A percentile compares a stretch with the other conserved stretches of the same genome.
Evolutionary conservation across 1,284 basidiomycete genomes (phyloP).

Genomic region (Coniferiporia weirii): DNA sequence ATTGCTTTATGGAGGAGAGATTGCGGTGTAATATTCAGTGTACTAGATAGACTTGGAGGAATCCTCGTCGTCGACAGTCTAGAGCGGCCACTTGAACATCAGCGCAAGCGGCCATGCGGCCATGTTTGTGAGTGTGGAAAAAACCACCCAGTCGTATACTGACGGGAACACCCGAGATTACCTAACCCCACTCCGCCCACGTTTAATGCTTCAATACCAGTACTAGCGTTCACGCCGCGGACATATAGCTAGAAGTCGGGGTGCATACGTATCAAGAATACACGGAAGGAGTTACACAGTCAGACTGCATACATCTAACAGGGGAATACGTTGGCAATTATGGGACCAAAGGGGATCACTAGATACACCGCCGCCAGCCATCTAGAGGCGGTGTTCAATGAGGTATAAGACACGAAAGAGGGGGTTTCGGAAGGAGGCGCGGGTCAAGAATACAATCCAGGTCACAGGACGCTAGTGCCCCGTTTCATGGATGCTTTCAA

Average conservation of each 20-base stretch:
- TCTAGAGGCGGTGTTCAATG: constrained; percentile 1
- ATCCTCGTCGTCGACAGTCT: too few species aligned
- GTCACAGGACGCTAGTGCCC: background rate
- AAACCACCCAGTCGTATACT: too few species aligned
- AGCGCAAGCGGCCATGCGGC: too few species aligned
- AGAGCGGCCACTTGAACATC: too few species aligned
- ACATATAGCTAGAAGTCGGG: background rate
- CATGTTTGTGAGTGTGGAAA: too few species aligned
- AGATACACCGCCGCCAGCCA: constrained; percentile 4
- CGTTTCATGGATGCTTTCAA: background rate
- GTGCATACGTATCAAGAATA: constrained; percentile 16
- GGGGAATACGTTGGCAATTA: background rate
- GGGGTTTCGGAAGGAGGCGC: background rate
- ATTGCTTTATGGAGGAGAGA: too few species aligned
- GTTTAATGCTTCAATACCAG: too few species aligned
- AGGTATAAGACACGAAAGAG: constrained; percentile 1
- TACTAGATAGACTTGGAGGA: too few species aligned
- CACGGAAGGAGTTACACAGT: constrained; percentile 13
- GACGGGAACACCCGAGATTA: too few species aligned
- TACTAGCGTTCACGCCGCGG: background rate
- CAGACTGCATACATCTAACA: constrained; percentile 16
- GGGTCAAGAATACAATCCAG: constrained; percentile 3
- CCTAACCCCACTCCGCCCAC: too few species aligned
- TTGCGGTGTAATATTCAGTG: too few species aligned
- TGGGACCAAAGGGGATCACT: constrained; percentile 4